Conservation (phyloP, 768 basidiomycete species). For the Hericium coralloides region DNA sequence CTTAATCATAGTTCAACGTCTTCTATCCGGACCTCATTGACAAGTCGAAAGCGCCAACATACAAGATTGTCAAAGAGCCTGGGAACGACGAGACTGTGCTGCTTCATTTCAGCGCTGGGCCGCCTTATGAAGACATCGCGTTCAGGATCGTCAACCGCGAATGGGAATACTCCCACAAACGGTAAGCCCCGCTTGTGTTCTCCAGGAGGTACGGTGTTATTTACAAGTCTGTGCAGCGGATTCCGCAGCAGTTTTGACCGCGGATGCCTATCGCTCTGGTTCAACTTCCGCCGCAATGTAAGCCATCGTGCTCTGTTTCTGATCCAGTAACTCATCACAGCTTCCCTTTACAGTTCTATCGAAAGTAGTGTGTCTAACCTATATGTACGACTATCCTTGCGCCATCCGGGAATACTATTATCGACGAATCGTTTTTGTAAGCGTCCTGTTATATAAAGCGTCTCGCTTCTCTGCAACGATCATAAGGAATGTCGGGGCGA, state of each 20-base stretch:
- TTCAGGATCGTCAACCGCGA: conserved; percentile 96
- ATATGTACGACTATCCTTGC: too few species aligned
- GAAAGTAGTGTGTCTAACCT: conserved; percentile 41
- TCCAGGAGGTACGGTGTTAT: background rate
- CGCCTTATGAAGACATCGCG: conserved; percentile 97
- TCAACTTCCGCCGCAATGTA: conserved; percentile 92
- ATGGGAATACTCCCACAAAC: conserved; percentile 98
- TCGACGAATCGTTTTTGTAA: too few species aligned
- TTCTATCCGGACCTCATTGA: conserved; percentile 99
- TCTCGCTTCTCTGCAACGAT: too few species aligned
- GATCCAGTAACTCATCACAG: conserved; percentile 8
- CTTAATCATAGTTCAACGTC: conserved; percentile 66
- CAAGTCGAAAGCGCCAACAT: conserved; percentile 93
- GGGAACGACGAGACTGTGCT: conserved; percentile 95
- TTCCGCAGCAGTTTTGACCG: conserved; percentile 97
- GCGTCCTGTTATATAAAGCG: too few species aligned
- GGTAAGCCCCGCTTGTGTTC: conserved; percentile 34
- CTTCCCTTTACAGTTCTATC: conserved; percentile 50
- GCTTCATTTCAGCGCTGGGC: conserved; percentile 90
- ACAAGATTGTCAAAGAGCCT: conserved; percentile 88
- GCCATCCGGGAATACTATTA: too few species aligned
- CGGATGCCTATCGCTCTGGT: conserved; percentile 92
- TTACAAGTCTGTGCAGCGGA: conserved; percentile 44
- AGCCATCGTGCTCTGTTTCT: conserved; percentile 24
- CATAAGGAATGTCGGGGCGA: too few species aligned